These are phyloP conservation scores for Ambrosia artemisiifolia DNA, from an alignment of 129 eudicot genomes.

Conservation along the genomic window DNA sequence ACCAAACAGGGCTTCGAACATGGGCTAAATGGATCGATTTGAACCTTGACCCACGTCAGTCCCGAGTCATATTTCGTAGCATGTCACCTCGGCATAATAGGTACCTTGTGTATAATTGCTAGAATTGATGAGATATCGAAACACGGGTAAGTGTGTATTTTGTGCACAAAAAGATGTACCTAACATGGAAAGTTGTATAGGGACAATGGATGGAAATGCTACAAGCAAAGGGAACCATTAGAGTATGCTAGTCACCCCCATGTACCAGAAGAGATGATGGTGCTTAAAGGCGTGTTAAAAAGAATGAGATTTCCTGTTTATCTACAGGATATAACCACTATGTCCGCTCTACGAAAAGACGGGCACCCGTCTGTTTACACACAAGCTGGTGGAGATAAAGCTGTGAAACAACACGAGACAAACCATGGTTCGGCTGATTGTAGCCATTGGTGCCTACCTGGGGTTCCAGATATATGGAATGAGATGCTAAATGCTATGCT, in stretches of 20 bases:
- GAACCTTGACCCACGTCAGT: constrained; percentile 72
- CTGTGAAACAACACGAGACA: constrained; percentile 29
- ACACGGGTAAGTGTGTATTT: background rate
- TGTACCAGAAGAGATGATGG: constrained; percentile 57
- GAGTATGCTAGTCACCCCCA: constrained; percentile 59
- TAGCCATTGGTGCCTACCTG: constrained; percentile 95
- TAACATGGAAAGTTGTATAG: constrained; percentile 32
- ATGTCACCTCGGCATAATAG: constrained; percentile 94
- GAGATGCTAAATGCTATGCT: constrained; percentile 67
- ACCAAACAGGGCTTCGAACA: constrained; percentile 63
- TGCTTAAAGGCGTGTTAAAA: constrained; percentile 54
- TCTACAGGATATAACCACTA: constrained; percentile 58
- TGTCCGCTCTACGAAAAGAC: constrained; percentile 66
- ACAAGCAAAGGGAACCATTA: constrained; percentile 65
- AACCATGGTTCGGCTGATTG: constrained; percentile 58
- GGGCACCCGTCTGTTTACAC: constrained; percentile 83
- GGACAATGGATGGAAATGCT: constrained; percentile 82
- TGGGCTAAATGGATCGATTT: constrained; percentile 90
- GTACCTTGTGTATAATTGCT: constrained; percentile 21
- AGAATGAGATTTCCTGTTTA: constrained; percentile 73
- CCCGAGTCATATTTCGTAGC: constrained; percentile 73
- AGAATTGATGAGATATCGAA: background rate
- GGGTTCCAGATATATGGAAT: constrained; percentile 90
- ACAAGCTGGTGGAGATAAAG: constrained; percentile 36
- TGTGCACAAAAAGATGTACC: background rate